A percentile compares a stretch with the other conserved stretches of the same genome.
phyloP scores from a whole-genome alignment of 345 rosid genomes.

The Syzygium grande region DNA sequence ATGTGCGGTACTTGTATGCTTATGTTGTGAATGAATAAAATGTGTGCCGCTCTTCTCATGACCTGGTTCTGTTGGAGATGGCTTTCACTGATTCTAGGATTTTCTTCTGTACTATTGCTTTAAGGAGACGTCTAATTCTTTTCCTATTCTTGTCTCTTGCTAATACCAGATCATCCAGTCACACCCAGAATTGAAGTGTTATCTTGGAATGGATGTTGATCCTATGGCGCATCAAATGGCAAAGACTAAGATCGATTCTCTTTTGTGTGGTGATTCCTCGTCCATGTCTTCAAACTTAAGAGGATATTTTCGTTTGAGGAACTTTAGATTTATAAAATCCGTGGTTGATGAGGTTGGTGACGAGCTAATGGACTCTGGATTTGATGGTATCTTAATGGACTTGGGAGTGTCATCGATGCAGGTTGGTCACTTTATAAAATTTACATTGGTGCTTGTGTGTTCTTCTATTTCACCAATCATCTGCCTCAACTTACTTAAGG shows the following conservation, averaged over 20 bases:
- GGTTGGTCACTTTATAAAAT: constrained; percentile 23
- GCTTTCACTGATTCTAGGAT: background rate
- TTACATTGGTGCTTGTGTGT: background rate
- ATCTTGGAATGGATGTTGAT: constrained; percentile 89
- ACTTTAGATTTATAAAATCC: constrained; percentile 53
- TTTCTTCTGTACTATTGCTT: background rate
- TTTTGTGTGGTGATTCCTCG: constrained; percentile 22
- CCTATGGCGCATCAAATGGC: constrained; percentile 65
- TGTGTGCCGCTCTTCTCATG: background rate
- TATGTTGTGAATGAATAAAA: background rate
- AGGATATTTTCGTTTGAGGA: constrained; percentile 38
- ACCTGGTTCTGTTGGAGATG: background rate
- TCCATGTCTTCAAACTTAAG: constrained; percentile 14
- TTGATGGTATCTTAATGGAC: constrained; percentile 92
- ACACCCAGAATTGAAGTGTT: constrained; percentile 56
- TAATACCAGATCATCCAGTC: constrained; percentile 50
- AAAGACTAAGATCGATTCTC: constrained; percentile 29
- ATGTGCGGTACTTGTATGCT: background rate
- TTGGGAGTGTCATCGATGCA: constrained; percentile 98
- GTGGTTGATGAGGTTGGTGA: constrained; percentile 35
- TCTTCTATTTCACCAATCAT: background rate
- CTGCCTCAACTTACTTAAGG: background rate
- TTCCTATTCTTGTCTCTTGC: background rate
- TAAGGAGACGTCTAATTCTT: background rate
- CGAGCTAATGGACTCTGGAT: constrained; percentile 33